These are phyloP conservation scores for Acacia crassicarpa DNA, from an alignment of 306 rosid species.

Conservation along the genomic window DNA sequence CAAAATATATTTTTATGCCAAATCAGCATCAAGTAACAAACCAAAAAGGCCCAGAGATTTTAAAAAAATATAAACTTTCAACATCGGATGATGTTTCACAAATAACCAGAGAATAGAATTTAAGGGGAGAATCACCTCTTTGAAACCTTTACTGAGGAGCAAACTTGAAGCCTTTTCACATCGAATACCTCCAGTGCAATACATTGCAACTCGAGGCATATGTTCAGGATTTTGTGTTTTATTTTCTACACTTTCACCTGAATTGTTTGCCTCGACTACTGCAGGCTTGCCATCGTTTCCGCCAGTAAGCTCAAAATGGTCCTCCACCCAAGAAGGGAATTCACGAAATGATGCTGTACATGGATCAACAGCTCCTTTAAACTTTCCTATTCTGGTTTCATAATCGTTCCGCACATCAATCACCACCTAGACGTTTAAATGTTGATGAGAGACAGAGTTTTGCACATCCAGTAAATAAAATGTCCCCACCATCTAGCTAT, in stretches of 20 bases:
- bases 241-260: slow-evolving; percentile 38
- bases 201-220: slow-evolving; percentile 88
- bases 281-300: slow-evolving; percentile 31
- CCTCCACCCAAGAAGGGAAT: slow-evolving; percentile 90
- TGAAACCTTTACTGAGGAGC: slow-evolving; percentile 84
- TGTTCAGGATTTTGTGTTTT: slow-evolving; percentile 39
- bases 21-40: slow-evolving; percentile 6
- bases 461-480: slow-evolving; percentile 19
- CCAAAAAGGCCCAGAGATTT: neutral
- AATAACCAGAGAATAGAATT: slow-evolving; percentile 7
- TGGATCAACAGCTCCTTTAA: slow-evolving; percentile 93
- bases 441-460: slow-evolving; percentile 2
- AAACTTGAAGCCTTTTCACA: slow-evolving; percentile 97
- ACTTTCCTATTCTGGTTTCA: slow-evolving; percentile 92
- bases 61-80: neutral
- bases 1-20: neutral
- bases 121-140: slow-evolving; percentile 61
- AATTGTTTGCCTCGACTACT: slow-evolving; percentile 28
- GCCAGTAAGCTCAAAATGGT: slow-evolving; percentile 47
- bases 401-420: slow-evolving; percentile 89
- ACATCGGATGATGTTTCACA: neutral
- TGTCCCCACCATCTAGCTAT: neutral
- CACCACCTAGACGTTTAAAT: slow-evolving; percentile 60
- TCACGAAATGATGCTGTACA: slow-evolving; percentile 77
- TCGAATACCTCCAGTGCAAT: slow-evolving; percentile 97